These are phyloP conservation scores for Leersia perrieri DNA, from an alignment of 176 grass and related monocot species.

Conservation along the genomic window DNA sequence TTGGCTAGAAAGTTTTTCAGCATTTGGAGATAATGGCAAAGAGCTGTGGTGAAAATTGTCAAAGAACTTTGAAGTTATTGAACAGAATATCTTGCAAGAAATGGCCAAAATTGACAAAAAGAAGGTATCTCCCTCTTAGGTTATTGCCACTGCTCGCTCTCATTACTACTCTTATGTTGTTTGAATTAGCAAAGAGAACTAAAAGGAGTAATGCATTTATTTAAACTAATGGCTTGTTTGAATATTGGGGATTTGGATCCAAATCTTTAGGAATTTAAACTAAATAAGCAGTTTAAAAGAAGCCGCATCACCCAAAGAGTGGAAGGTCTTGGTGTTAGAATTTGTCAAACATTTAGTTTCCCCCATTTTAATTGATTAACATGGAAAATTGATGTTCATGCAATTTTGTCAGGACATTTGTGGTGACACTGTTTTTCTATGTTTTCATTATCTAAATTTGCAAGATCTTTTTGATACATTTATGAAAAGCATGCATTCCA, in stretches of 20 bases:
- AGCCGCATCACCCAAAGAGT: not conserved
- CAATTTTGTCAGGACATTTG: slow-evolving; percentile 11
- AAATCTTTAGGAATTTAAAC: not conserved
- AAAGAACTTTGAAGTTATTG: slow-evolving; percentile 78
- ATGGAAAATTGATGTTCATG: not conserved
- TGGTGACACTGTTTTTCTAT: not conserved
- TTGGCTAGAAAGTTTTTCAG: slow-evolving; percentile 27
- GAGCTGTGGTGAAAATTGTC: slow-evolving; percentile 73
- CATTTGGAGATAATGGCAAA: slow-evolving; percentile 94
- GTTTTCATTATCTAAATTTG: slow-evolving; percentile 16
- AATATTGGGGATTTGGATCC: too few species aligned
- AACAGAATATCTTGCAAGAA: slow-evolving; percentile 72
- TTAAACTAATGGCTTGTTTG: not conserved
- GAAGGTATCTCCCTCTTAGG: slow-evolving; percentile 42
- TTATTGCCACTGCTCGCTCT: not conserved
- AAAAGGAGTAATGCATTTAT: not conserved
- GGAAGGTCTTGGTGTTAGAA: not conserved
- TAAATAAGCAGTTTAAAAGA: not conserved
- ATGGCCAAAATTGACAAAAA: slow-evolving; percentile 92
- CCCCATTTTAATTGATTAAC: not conserved
- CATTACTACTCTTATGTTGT: not conserved
- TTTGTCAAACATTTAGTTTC: not conserved
- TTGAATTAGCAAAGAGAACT: not conserved
- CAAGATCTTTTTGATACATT: not conserved
- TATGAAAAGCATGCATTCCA: slow-evolving; percentile 64